Base-by-base conservation (phyloP, 805 yeast species). In the Zygosaccharomyces lentus region DNA sequence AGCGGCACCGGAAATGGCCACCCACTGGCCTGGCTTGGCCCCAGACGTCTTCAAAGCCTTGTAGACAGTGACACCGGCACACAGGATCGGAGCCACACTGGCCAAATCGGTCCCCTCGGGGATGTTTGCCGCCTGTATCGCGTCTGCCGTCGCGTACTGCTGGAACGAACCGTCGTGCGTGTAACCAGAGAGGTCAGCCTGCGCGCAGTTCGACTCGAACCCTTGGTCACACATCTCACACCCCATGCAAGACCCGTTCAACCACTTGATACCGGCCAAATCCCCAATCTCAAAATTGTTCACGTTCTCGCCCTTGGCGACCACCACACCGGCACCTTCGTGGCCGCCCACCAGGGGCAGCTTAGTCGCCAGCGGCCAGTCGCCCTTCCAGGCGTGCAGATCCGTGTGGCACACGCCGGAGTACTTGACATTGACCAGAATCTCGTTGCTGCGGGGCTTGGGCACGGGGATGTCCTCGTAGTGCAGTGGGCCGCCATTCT, bases 81-180 rank as follows among this genome's bases (percentile, higher is more conserved):
- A 78, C 53, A 78, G 67, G 47, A 78, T 72, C 27, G 83, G 83
- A 9, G 95, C 81, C 46, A 80, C 78, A 49, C 71, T 72, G 30
- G 90, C 89, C 57, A 86, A 75, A 61, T 87, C 88, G 24, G 84
- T 71, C 41, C 81, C 84, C 58, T 75, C 61, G 39, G 93, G 88
- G 55, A 87, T 77, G 51, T 74, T 71, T n/a, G 95, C 93, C 26
- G 93, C 95, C 63, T 86, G 93, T 41, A 83, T 74, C 21, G 91
- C 89, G 66, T 86, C 89, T 29, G 90, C 95, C 35, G 90, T 81
- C 30, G 90, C 91, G 64, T 84, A 87, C 69, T 87, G 87, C 68
- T 87, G 95, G 80, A 87, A 86, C 15, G 93, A 80, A 51, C 96
- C 82, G 54, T 76, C 80, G 51, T 74, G 79, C 10, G 79, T 74